A percentile compares a stretch with the other conserved stretches of the same genome.
These are phyloP conservation scores for Solanum sparsipilum DNA, from an alignment of 257 asterid species.

Conservation along the genomic window DNA sequence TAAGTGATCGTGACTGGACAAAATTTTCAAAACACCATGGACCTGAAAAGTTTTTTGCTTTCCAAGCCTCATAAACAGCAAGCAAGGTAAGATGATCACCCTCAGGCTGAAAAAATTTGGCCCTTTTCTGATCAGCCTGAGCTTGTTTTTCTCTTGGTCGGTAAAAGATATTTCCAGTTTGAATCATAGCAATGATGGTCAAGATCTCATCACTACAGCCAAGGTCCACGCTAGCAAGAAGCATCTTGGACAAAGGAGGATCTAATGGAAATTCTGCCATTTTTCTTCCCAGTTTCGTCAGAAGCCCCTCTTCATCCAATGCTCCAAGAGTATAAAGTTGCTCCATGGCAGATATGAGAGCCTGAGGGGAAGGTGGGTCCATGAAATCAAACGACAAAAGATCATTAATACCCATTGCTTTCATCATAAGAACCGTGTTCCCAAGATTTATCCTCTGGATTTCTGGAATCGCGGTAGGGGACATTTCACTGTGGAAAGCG, in stretches of 20 bases:
- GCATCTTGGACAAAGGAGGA: conserved; percentile 88
- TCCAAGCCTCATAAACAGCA: conserved; percentile 96
- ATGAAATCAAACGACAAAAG: conserved; percentile 81
- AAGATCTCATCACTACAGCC: conserved; percentile 92
- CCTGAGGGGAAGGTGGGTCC: conserved; percentile 97
- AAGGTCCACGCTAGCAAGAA: conserved; percentile 87
- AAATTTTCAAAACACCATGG: conserved; percentile 96
- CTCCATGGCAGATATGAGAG: conserved; percentile 92
- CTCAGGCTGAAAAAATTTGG: conserved; percentile 87
- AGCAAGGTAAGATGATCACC: conserved; percentile 89
- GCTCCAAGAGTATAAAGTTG: conserved; percentile 91
- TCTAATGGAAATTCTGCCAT: conserved; percentile 98
- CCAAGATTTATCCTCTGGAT: conserved; percentile 96
- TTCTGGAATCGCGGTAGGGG: conserved; percentile 84
- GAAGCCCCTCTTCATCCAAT: conserved; percentile 86
- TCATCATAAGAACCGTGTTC: conserved; percentile 66
- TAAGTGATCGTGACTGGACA: conserved; percentile 74
- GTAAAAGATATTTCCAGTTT: conserved; percentile 84
- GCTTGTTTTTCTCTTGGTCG: conserved; percentile 97
- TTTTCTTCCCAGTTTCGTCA: conserved; percentile 85
- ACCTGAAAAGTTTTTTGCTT: conserved; percentile 78
- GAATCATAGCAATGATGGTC: conserved; percentile 89
- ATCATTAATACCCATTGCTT: conserved; percentile 96
- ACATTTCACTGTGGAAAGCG: conserved; percentile 95
- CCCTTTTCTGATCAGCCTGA: conserved; percentile 85